Conservation (phyloP, 1,284 basidiomycete species). For the Leccinum fuscescens region DNA sequence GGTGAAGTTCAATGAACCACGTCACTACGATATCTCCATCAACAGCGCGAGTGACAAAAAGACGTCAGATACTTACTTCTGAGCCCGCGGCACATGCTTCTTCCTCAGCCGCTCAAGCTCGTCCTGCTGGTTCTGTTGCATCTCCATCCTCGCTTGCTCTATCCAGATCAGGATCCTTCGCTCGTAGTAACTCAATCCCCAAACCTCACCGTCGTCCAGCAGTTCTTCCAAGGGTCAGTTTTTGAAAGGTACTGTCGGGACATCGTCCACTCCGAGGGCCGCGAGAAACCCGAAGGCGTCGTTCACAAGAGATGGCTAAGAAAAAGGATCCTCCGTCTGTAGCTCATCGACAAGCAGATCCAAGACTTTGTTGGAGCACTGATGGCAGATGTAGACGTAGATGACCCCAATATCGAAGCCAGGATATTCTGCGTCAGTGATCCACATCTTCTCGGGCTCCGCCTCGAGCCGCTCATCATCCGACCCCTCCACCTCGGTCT, state of each 20-base stretch:
- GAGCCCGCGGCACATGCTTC: conserved; percentile 30
- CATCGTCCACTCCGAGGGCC: conserved; percentile 28
- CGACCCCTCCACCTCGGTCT: conserved; percentile 5
- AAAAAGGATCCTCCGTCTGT: neutral
- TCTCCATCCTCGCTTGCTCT: conserved; percentile 24
- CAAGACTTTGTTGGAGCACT: neutral
- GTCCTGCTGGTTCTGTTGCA: conserved; percentile 36
- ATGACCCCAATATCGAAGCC: neutral
- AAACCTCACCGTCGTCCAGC: conserved; percentile 37
- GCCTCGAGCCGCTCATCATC: conserved; percentile 21
- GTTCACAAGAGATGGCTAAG: conserved; percentile 14
- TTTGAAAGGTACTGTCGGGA: conserved; percentile 36
- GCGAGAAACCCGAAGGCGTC: conserved; percentile 35
- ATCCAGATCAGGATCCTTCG: conserved; percentile 22
- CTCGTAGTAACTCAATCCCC: conserved; percentile 45
- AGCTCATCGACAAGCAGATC: neutral
- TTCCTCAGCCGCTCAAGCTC: conserved; percentile 38
- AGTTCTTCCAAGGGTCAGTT: conserved; percentile 40
- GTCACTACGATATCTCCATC: too few relatives aligned
- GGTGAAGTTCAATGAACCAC: too few relatives aligned
- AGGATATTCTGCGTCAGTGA: conserved; percentile 11
- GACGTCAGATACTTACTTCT: conserved; percentile 16
- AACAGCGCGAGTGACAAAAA: too few relatives aligned
- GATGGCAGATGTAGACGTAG: neutral
- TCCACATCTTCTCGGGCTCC: conserved; percentile 32